phyloP scores from a whole-genome alignment of 345 rosid species.

The Eucalyptus coolabah region DNA sequence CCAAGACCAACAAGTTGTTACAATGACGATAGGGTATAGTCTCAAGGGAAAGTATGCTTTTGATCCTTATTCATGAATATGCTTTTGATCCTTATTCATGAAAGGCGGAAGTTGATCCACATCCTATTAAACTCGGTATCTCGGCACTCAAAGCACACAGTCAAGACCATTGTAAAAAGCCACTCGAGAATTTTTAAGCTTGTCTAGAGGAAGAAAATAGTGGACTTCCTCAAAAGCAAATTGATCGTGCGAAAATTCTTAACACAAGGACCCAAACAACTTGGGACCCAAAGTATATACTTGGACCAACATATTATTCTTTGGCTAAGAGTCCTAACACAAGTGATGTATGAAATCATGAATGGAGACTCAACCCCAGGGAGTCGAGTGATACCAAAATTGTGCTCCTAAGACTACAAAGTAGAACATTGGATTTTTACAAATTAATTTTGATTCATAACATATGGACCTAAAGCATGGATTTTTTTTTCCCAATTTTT shows the following conservation, averaged over 20 bases:
- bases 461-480: not conserved
- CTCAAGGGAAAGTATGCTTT: not conserved
- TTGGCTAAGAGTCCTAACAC: not conserved
- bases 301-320: not conserved
- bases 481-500: not conserved
- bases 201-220: not conserved
- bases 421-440: not conserved
- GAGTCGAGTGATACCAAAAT: not conserved
- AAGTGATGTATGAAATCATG: not conserved
- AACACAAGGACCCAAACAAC: not conserved
- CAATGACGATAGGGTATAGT: not conserved
- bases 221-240: not conserved
- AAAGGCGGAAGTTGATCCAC: not conserved
- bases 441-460: not conserved
- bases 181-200: not conserved
- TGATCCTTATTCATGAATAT: not conserved
- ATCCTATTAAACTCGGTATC: not conserved
- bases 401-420: not conserved
- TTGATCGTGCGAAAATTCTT: not conserved
- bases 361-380: not conserved
- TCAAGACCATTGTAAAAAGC: not conserved
- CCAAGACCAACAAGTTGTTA: not conserved
- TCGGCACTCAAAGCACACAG: rapidly evolving
- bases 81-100: not conserved
- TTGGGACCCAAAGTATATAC: not conserved